Percentiles rank a stretch among this genome's conserved stretches.
Conservation (phyloP, 2,329 filamentous ascomycete species). For the Stachybotrys elegans region DNA sequence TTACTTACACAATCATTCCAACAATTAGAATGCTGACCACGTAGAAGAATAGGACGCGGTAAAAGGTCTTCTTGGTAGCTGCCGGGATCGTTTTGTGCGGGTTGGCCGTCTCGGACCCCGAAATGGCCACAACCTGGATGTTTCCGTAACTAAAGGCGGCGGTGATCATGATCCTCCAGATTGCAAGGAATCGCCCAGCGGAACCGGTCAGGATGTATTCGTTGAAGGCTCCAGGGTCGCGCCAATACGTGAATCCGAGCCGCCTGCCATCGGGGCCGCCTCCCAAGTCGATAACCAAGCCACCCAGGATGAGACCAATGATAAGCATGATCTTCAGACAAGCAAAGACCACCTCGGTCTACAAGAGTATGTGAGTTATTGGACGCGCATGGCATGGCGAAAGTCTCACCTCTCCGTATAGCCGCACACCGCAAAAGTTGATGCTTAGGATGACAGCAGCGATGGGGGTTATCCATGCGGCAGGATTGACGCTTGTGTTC, state of each 20-base stretch:
- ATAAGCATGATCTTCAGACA: slow-evolving; percentile 67
- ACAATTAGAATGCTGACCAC: slow-evolving; percentile 64
- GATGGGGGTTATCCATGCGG: slow-evolving; percentile 73
- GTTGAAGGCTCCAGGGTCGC: slow-evolving; percentile 46
- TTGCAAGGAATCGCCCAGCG: slow-evolving; percentile 51
- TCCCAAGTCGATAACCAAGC: slow-evolving; percentile 57
- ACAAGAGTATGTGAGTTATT: too few species aligned
- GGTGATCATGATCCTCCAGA: slow-evolving; percentile 69
- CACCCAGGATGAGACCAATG: slow-evolving; percentile 59
- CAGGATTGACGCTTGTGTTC: slow-evolving; percentile 75
- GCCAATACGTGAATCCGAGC: slow-evolving; percentile 66
- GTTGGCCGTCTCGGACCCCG: slow-evolving; percentile 74
- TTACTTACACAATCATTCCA: slow-evolving; percentile 72
- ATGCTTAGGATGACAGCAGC: slow-evolving; percentile 57
- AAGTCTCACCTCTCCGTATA: slow-evolving; percentile 64
- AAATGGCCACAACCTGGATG: slow-evolving; percentile 72
- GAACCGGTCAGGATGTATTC: slow-evolving; percentile 21
- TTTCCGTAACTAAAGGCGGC: slow-evolving; percentile 76
- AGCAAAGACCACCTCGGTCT: too few species aligned
- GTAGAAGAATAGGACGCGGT: slow-evolving; percentile 75
- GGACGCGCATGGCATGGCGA: too few species aligned
- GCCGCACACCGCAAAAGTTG: slow-evolving; percentile 59
- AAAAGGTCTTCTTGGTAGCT: slow-evolving; percentile 76
- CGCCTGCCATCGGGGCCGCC: slow-evolving; percentile 62
- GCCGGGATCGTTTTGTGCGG: slow-evolving; percentile 70